Percentiles rank a stretch among this genome's conserved stretches.
Evolutionary conservation across 139 green algal genomes (phyloP).

Genomic region (Zygnema circumcarinatum): DNA sequence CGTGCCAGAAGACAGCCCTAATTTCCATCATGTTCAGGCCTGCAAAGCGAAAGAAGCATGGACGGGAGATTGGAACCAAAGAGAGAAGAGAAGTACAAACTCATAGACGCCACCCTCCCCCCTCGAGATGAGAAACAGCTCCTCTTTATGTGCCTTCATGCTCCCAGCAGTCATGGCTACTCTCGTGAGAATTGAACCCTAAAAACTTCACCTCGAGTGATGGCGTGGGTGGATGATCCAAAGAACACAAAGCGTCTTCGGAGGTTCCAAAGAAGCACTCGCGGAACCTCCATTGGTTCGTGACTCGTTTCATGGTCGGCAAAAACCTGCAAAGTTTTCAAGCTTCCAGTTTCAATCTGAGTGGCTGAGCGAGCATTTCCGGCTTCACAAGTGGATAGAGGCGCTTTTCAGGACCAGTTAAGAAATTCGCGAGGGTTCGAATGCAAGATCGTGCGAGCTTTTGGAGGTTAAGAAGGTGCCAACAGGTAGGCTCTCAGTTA

Average conservation of each 20-base stretch:
- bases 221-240: constrained; percentile 27
- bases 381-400: neutral
- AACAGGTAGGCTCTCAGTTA: too few relatives aligned
- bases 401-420: neutral
- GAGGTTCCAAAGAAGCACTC: constrained; percentile 33
- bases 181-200: neutral
- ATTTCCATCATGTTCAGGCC: constrained; percentile 18
- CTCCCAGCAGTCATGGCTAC: neutral
- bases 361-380: neutral
- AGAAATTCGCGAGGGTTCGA: neutral
- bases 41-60: neutral
- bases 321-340: constrained; percentile 80
- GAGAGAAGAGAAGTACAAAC: constrained; percentile 1
- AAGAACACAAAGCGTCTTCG: constrained; percentile 29
- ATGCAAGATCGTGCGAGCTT: neutral
- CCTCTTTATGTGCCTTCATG: neutral
- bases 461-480: too few relatives aligned
- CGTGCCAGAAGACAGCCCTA: constrained; percentile 26
- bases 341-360: neutral
- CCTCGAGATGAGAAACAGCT: neutral
- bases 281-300: constrained; percentile 57
- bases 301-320: constrained; percentile 60
- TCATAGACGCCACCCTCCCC: too few relatives aligned
- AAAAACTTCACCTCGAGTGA: constrained; percentile 10
- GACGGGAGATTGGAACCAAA: neutral